Evolutionary conservation across 1,284 basidiomycete genomes (phyloP).

Genomic region (Cryptococcus neoformans): DNA sequence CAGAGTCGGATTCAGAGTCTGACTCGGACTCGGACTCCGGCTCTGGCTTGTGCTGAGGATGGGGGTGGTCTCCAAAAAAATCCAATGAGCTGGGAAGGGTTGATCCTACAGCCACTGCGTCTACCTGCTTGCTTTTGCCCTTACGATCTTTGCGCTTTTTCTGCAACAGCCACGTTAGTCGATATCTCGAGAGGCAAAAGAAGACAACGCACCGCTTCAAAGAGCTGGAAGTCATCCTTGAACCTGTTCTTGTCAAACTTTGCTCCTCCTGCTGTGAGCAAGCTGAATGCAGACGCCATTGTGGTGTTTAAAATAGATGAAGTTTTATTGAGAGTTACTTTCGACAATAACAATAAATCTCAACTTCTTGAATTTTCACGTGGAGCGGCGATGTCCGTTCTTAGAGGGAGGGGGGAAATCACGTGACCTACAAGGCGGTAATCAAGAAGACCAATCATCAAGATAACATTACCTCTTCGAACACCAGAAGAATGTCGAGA

Average conservation of each 20-base stretch:
- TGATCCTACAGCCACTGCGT: slow-evolving; percentile 7
- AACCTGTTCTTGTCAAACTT: slow-evolving; percentile 77
- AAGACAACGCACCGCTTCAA: slow-evolving; percentile 44
- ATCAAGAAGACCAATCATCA: too few species aligned
- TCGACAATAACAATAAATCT: background rate
- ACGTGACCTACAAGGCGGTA: too few species aligned
- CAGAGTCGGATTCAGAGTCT: slow-evolving; percentile 16
- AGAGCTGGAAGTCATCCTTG: slow-evolving; percentile 66
- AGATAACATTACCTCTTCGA: too few species aligned
- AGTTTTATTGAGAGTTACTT: background rate
- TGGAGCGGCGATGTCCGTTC: background rate
- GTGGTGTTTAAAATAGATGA: background rate
- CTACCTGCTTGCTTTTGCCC: slow-evolving; percentile 26
- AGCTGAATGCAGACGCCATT: slow-evolving; percentile 60
- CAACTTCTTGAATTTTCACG: background rate
- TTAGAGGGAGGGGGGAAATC: background rate
- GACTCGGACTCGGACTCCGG: slow-evolving; percentile 27
- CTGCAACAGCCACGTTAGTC: background rate
- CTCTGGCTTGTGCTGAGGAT: slow-evolving; percentile 49
- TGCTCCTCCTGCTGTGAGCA: slow-evolving; percentile 70
- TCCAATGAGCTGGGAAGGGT: slow-evolving; percentile 72
- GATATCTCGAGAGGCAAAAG: background rate
- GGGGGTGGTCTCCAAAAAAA: slow-evolving; percentile 75
- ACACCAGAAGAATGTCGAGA: background rate
- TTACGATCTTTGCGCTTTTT: slow-evolving; percentile 49